Base-by-base conservation (phyloP, 768 basidiomycete species). In the Suillus hirtellus region DNA sequence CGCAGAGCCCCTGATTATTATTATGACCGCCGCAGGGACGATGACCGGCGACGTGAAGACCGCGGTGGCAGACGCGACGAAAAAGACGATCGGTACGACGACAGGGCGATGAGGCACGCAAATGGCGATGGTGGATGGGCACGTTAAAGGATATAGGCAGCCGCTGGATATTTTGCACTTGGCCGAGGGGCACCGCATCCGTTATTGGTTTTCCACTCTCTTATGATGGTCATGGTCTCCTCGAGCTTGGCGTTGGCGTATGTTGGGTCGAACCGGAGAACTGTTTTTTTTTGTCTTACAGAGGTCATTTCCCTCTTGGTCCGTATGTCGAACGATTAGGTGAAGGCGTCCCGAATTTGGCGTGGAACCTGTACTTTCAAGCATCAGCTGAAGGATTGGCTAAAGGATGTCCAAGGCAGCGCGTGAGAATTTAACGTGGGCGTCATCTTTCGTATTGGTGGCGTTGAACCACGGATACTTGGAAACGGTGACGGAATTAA, bases 1-100 rank as follows among this genome's bases (percentile, higher is more conserved):
- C 89, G 86, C 81, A 87, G 86, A 87, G 84, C 79, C 76, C 89
- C 89, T 87, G 89, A 92, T 84, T 85, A 84, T 82, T 86, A 89
- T 87, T 87, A 88, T 88, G 90, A 92, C 77, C 90, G 92, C 74
- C 89, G 89, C 81, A 89, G 89, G 87, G 90, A 92, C 76, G 89
- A 90, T 75, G 79, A 76, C 79, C 77, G 73, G 64, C 73, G 73
- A 72, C 85, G 87, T 76, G 83, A 89, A 76, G 89, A 91, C 73
- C 74, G 74, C 63, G 88, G 89, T 76, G 83, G 84, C 78, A 87
- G 88, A 78, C 89, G 90, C 79, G 90, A 92, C 68, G 90, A 92
- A 72, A 93, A 88, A 80, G 90, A 92, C 71, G 90, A 90, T 60
- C 88, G 88, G 54, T 89, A 77, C 78, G 91, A 93, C 60, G 91